Percentiles rank a stretch among this genome's conserved stretches.
Evolutionary conservation across 2,329 filamentous ascomycete genomes (phyloP).

Genomic region (Nemania bipapillata): DNA sequence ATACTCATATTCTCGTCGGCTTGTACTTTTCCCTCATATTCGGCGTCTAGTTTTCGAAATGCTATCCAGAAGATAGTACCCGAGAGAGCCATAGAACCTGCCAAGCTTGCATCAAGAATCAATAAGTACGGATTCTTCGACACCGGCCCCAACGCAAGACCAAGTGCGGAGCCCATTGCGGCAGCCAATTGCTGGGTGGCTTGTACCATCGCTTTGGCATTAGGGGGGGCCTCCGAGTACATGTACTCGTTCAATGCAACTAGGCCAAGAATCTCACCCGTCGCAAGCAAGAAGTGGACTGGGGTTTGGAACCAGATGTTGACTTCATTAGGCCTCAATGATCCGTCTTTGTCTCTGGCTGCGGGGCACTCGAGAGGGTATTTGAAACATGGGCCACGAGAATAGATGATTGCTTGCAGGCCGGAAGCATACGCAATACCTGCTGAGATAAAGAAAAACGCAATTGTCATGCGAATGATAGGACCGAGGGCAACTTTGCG

Average conservation of each 20-base stretch:
- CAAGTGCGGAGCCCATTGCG: slow-evolving; percentile 24
- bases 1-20: too few relatives aligned
- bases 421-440: slow-evolving; percentile 63
- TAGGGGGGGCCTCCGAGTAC: slow-evolving; percentile 30
- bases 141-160: slow-evolving; percentile 30
- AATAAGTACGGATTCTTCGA: slow-evolving; percentile 32
- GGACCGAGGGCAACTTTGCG: slow-evolving; percentile 62
- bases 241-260: slow-evolving; percentile 32
- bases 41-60: neutral
- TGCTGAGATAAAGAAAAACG: slow-evolving; percentile 60
- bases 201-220: slow-evolving; percentile 30
- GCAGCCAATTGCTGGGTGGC: slow-evolving; percentile 23
- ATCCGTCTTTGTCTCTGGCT: neutral
- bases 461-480: slow-evolving; percentile 63
- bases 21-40: neutral
- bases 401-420: slow-evolving; percentile 58
- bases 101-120: slow-evolving; percentile 25
- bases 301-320: slow-evolving; percentile 56
- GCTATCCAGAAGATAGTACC: neutral
- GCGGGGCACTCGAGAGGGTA: slow-evolving; percentile 24
- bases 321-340: slow-evolving; percentile 46
- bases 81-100: slow-evolving; percentile 11
- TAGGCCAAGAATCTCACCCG: slow-evolving; percentile 33
- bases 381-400: slow-evolving; percentile 36
- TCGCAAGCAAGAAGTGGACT: slow-evolving; percentile 48